These are phyloP conservation scores for Auricularia auricula-judae DNA, from an alignment of 768 basidiomycete species.

Conservation along the genomic window DNA sequence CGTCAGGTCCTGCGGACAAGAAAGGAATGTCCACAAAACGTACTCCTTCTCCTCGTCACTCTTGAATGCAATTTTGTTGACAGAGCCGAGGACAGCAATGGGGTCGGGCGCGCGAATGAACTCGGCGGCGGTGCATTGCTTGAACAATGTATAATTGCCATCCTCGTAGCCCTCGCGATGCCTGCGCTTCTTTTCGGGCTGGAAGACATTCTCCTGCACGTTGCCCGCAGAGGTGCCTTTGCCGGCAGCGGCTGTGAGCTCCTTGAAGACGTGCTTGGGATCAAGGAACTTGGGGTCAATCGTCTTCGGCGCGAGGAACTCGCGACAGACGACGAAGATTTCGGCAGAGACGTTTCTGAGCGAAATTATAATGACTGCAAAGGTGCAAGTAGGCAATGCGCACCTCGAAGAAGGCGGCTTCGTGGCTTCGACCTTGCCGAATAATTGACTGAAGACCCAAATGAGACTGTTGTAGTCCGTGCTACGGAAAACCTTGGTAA, in stretches of 20 bases:
- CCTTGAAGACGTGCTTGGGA: conserved; percentile 96
- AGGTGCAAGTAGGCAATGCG: conserved; percentile 12
- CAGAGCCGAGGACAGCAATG: conserved; percentile 62
- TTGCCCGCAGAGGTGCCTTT: conserved; percentile 52
- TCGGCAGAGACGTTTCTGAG: conserved; percentile 94
- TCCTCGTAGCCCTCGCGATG: conserved; percentile 93
- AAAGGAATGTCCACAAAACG: conserved; percentile 10
- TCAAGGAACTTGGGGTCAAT: conserved; percentile 98
- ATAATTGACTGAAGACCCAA: conserved; percentile 97
- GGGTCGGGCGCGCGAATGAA: conserved; percentile 68
- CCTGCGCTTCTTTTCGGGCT: conserved; percentile 92
- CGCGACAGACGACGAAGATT: conserved; percentile 97
- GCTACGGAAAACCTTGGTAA: conserved; percentile 97
- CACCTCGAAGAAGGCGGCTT: conserved; percentile 96
- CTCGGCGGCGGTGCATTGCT: conserved; percentile 51
- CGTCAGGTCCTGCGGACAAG: conserved; percentile 3
- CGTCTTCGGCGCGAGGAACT: conserved; percentile 86
- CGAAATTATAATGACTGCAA: background rate
- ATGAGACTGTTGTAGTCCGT: conserved; percentile 97
- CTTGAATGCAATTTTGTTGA: conserved; percentile 66
- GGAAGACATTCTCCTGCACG: conserved; percentile 83
- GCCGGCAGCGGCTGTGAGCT: conserved; percentile 41
- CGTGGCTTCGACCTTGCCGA: conserved; percentile 93
- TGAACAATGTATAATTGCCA: conserved; percentile 86
- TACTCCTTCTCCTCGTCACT: conserved; percentile 81